Evolutionary conservation across 2,329 filamentous ascomycete genomes (phyloP).

Genomic region (Fusarium metavorans): DNA sequence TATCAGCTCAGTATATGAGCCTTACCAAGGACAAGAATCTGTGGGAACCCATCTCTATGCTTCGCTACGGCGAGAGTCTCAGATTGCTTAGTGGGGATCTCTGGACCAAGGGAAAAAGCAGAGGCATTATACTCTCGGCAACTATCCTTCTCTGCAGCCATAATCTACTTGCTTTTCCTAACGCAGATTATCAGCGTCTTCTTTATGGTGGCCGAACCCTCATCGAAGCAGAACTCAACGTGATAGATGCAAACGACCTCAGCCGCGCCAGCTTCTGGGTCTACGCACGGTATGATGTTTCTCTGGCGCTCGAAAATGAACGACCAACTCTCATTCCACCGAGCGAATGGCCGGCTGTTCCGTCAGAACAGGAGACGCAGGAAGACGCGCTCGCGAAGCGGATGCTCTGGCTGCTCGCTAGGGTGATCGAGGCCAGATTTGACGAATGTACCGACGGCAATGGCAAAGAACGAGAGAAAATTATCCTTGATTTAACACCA

Average conservation of each 20-base stretch:
- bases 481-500: background rate
- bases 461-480: background rate
- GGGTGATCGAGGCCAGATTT: background rate
- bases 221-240: background rate
- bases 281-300: background rate
- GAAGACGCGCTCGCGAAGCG: background rate
- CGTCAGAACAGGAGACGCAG: background rate
- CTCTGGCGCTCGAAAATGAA: background rate
- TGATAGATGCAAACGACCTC: background rate
- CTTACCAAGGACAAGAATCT: background rate
- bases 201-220: background rate
- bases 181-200: background rate
- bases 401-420: background rate
- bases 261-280: background rate
- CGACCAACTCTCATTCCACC: background rate
- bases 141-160: background rate
- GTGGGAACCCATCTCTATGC: background rate
- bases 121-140: background rate
- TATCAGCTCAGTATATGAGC: background rate
- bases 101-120: background rate
- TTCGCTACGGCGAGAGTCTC: background rate
- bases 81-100: background rate
- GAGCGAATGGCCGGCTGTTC: background rate
- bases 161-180: background rate
- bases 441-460: background rate